Percentiles rank a stretch among this genome's conserved stretches.
phyloP scores from a whole-genome alignment of 768 basidiomycete species.

The Bullera alba region DNA sequence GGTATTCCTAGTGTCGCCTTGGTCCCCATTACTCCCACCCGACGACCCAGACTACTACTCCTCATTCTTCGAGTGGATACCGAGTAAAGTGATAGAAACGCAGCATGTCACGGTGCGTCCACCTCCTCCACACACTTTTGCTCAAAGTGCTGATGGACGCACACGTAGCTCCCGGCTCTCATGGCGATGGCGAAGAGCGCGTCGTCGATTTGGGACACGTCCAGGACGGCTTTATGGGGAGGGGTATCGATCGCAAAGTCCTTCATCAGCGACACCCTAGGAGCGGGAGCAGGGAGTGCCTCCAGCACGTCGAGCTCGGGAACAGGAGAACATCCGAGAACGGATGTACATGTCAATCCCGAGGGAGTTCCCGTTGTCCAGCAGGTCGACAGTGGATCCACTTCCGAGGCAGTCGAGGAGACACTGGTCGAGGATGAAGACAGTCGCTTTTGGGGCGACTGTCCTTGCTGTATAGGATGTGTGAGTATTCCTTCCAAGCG shows the following conservation, averaged over 20 bases:
- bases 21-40: constrained; percentile 26
- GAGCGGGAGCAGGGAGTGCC: too few relatives aligned
- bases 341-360: neutral
- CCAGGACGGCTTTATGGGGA: neutral
- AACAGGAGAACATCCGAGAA: neutral
- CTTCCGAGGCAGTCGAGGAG: too few relatives aligned
- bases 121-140: neutral
- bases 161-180: constrained; percentile 7
- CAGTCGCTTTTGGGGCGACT: constrained; percentile 18
- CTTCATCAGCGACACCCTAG: neutral
- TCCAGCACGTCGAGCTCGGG: too few relatives aligned
- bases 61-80: constrained; percentile 25
- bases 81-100: constrained; percentile 21
- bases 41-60: constrained; percentile 24
- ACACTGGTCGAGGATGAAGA: neutral
- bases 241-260: constrained; percentile 3
- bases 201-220: constrained; percentile 10
- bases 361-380: neutral
- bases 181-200: constrained; percentile 21
- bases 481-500: constrained; percentile 8
- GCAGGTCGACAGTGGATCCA: neutral
- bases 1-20: constrained; percentile 30
- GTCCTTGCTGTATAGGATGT: constrained; percentile 26
- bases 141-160: neutral
- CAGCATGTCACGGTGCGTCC: constrained; percentile 31